These are phyloP conservation scores for Hanseniaspora valbyensis DNA, from an alignment of 805 yeast species.

Conservation along the genomic window DNA sequence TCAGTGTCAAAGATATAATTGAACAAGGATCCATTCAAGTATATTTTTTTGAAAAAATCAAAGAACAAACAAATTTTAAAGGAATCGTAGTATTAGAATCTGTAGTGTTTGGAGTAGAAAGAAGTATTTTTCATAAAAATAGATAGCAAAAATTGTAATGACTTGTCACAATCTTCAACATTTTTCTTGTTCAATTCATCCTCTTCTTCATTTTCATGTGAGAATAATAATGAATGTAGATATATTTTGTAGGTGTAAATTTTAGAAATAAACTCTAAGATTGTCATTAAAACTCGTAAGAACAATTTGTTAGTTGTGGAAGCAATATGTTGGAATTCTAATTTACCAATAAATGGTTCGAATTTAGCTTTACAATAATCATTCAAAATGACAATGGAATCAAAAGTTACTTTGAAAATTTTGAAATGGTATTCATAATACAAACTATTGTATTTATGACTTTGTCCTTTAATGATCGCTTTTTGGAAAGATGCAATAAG, in stretches of 20 bases:
- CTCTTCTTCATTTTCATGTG: no score
- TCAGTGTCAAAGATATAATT: conserved; percentile 6
- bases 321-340: not conserved
- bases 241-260: not conserved
- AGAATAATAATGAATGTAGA: no score
- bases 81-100: conserved; percentile 9
- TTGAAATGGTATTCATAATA: not conserved
- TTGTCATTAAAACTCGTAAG: not conserved
- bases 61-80: conserved; percentile 11
- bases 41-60: conserved; percentile 7
- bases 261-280: no score
- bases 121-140: not conserved
- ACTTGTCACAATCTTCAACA: no score
- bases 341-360: not conserved
- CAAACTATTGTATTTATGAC: not conserved
- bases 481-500: not conserved
- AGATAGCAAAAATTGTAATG: not conserved
- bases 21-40: not conserved
- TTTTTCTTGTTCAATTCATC: no score
- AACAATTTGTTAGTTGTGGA: not conserved
- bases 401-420: not conserved
- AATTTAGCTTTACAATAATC: not conserved
- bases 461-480: no score
- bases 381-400: not conserved
- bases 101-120: not conserved